Evolutionary conservation across 305 asterid species (phyloP).

Genomic region (Plantago lanceolata): DNA sequence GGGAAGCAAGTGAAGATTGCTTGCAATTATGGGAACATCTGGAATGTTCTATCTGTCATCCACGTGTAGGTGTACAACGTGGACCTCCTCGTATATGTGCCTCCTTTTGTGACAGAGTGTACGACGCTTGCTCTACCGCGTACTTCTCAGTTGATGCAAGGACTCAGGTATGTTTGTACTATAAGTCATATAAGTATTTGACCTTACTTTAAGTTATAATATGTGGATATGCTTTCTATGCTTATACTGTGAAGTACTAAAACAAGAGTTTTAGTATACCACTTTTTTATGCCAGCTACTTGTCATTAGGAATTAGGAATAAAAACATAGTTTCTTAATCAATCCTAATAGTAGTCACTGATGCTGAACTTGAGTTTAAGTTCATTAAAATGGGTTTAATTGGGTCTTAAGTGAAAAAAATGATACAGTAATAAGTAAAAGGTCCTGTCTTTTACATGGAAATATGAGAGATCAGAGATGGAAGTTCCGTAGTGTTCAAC

Average conservation of each 20-base stretch:
- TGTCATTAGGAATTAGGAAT: not conserved
- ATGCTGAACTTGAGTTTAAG: not conserved
- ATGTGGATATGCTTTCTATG: slow-evolving; percentile 2
- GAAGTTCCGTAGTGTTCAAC: slow-evolving; percentile 3
- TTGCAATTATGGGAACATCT: slow-evolving; percentile 86
- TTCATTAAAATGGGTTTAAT: slow-evolving; percentile 1
- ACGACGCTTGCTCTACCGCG: slow-evolving; percentile 73
- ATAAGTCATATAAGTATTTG: slow-evolving; percentile 4
- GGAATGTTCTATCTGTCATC: slow-evolving; percentile 94
- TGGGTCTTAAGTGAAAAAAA: not conserved
- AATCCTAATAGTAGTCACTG: too few relatives aligned
- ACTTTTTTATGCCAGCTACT: not conserved
- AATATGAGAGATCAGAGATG: not conserved
- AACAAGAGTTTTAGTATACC: not conserved
- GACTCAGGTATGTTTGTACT: slow-evolving; percentile 57
- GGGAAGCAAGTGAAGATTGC: slow-evolving; percentile 93
- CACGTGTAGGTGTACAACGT: slow-evolving; percentile 66
- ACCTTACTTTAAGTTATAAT: too few relatives aligned
- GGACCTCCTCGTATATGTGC: slow-evolving; percentile 80
- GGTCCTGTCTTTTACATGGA: slow-evolving; percentile 13
- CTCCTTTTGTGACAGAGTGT: slow-evolving; percentile 75
- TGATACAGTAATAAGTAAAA: not conserved
- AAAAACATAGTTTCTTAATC: not conserved
- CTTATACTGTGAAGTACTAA: not conserved
- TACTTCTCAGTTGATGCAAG: slow-evolving; percentile 78